Conservation (phyloP, 352 stramenopile species). For the Globisporangium uncinulatum region DNA sequence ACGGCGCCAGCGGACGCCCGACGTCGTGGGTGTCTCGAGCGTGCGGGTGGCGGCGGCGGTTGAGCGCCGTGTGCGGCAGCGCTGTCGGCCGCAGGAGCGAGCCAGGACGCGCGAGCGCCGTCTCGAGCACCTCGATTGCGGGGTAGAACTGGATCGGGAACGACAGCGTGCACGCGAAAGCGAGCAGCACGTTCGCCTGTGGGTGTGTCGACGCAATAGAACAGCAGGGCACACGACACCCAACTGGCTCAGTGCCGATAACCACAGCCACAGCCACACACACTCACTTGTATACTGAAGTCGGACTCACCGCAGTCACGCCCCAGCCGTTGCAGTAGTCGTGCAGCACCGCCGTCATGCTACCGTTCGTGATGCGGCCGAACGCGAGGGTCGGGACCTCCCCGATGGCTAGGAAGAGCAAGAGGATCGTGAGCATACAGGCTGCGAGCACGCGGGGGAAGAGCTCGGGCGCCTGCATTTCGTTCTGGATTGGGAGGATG, state of each 20-base stretch:
- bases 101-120: conserved; percentile 39
- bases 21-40: neutral
- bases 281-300: neutral
- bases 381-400: conserved; percentile 68
- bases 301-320: conserved; percentile 38
- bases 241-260: no score
- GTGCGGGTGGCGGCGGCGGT: conserved; percentile 2
- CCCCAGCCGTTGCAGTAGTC: conserved; percentile 67
- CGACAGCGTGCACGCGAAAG: conserved; percentile 67
- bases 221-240: neutral
- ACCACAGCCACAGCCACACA: no score
- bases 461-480: conserved; percentile 49
- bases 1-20: neutral
- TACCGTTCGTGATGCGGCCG: conserved; percentile 62
- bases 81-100: conserved; percentile 32
- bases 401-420: conserved; percentile 72
- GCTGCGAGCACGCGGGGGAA: conserved; percentile 50
- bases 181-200: conserved; percentile 62
- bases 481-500: conserved; percentile 74
- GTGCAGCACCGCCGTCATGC: conserved; percentile 73
- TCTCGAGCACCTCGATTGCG: conserved; percentile 66
- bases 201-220: neutral
- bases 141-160: conserved; percentile 84
- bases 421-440: conserved; percentile 64
- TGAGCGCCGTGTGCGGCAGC: conserved; percentile 18